Percentiles rank a stretch among this genome's conserved stretches.
phyloP scores from a whole-genome alignment of 257 asterid species.

The Agastache rugosa region DNA sequence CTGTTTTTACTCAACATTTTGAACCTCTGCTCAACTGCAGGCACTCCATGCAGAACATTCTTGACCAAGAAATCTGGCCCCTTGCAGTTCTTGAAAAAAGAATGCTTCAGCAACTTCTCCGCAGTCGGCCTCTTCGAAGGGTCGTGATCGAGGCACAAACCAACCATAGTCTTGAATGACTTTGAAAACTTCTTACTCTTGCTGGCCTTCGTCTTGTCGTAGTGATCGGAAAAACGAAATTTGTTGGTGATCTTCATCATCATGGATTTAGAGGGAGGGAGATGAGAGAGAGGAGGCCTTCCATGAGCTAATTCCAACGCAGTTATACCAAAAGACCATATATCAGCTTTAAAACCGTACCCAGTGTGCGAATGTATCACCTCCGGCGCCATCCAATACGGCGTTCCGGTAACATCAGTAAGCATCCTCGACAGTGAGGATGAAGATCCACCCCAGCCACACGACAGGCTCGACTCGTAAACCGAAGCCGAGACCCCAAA shows the following conservation, averaged over 20 bases:
- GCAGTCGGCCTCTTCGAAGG: constrained; percentile 82
- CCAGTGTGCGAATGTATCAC: constrained; percentile 81
- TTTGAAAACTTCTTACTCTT: constrained; percentile 70
- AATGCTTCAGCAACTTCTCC: constrained; percentile 68
- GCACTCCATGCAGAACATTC: constrained; percentile 69
- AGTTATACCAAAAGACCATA: constrained; percentile 92
- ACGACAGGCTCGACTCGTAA: constrained; percentile 47
- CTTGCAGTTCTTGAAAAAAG: constrained; percentile 69
- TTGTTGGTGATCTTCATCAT: constrained; percentile 74
- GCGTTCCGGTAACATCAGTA: constrained; percentile 77
- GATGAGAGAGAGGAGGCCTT: constrained; percentile 85
- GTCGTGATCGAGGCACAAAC: constrained; percentile 81
- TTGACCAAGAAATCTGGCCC: constrained; percentile 62
- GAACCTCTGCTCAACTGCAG: constrained; percentile 69
- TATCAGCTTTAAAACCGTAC: constrained; percentile 82
- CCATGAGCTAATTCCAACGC: constrained; percentile 89
- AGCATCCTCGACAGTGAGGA: constrained; percentile 53
- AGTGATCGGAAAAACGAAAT: constrained; percentile 75
- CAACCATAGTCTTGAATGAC: constrained; percentile 78
- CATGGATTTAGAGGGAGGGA: constrained; percentile 79
- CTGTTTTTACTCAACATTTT: constrained; percentile 1
- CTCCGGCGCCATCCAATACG: constrained; percentile 95
- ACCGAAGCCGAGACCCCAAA: constrained; percentile 87
- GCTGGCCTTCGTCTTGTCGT: constrained; percentile 53
- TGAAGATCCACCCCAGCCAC: constrained; percentile 39